Conservation (phyloP, 2,329 filamentous ascomycete species). For the Massarina eburnea region DNA sequence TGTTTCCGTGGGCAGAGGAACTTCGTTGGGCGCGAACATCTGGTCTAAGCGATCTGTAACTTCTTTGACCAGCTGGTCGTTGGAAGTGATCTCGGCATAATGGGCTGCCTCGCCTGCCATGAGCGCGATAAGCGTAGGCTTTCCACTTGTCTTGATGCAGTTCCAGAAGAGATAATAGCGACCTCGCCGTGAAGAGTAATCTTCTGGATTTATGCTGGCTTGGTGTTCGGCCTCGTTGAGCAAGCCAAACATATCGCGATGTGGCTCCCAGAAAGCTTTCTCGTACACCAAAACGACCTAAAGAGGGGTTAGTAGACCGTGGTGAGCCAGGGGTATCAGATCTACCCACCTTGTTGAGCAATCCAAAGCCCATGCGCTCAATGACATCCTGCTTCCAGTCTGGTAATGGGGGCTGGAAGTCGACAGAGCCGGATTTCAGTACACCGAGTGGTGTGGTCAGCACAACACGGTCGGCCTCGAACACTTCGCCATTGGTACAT, state of each 20-base stretch:
- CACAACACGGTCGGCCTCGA: slow-evolving; percentile 89
- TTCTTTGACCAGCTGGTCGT: slow-evolving; percentile 76
- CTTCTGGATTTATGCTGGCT: slow-evolving; percentile 73
- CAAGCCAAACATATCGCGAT: slow-evolving; percentile 91
- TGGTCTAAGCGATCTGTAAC: slow-evolving; percentile 76
- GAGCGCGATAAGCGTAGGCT: slow-evolving; percentile 81
- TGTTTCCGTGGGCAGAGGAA: slow-evolving; percentile 79
- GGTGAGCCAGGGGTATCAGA: background rate
- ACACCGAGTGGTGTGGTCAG: slow-evolving; percentile 89
- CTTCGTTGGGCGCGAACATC: slow-evolving; percentile 64
- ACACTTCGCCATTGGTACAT: slow-evolving; percentile 73
- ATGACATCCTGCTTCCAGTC: slow-evolving; percentile 82
- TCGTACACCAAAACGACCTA: slow-evolving; percentile 82
- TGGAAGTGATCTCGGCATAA: slow-evolving; percentile 76
- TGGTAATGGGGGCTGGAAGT: slow-evolving; percentile 90
- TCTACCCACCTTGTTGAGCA: slow-evolving; percentile 76
- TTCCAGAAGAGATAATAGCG: slow-evolving; percentile 99
- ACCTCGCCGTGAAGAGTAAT: slow-evolving; percentile 79
- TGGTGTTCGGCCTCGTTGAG: slow-evolving; percentile 71
- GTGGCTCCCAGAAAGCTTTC: slow-evolving; percentile 84
- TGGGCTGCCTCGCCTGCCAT: slow-evolving; percentile 96
- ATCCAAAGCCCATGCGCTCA: slow-evolving; percentile 82
- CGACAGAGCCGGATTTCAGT: slow-evolving; percentile 76
- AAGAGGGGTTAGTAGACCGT: slow-evolving; percentile 12
- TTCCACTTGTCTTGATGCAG: slow-evolving; percentile 82